Base-by-base conservation (phyloP, 23 red algal species). In the Gracilaria domingensis region DNA sequence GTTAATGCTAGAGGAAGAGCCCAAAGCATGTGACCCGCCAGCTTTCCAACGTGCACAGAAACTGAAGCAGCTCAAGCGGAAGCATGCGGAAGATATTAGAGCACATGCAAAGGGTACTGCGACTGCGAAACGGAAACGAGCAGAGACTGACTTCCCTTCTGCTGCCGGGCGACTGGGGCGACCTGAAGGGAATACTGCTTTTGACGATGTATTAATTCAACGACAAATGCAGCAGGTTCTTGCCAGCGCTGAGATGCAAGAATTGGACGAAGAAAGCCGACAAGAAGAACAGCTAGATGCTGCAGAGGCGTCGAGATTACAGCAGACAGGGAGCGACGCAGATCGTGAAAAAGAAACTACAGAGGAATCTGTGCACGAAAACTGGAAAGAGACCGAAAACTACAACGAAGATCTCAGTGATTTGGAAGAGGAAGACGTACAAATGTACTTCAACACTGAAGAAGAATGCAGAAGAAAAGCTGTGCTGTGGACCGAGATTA, bases 401-500 rank as follows among this genome's bases (percentile, higher is more conserved):
- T 14, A 20, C 20, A 78, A 84, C 20, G 92, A 87, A 45, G 92
- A 94, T 38, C 83, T 94, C 13, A 88, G 93, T 49, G 95, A 96
- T 42, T 73, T 96, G 28, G 94, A 96, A 44, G 94, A 96, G 37
- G 95, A 97, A 51, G 95, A 97, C 24, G 45, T 81, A 21, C 71
- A 67, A 12, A 82, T 51, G 25, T 97, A 93, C 69, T 79, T 97
- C 24, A 84, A 83, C 77, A 93, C 86, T 42, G 88, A 93, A 49
- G 88, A 93, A 64, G 95, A 97, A 78, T 87, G 61, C 38, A 61
- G 70, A 45, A 62, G 44, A 60, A 97, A 97, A 88, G 77, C 50
- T 51, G 88, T 75, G 34, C 13, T 93, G 17, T 97, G 95, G 95
- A 93, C 95, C 18, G 90, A 90, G 59, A 67, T 84, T 8, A 90